These are phyloP conservation scores for Chenopodium suecicum DNA, from an alignment of 148 eudicot genomes.

Conservation along the genomic window DNA sequence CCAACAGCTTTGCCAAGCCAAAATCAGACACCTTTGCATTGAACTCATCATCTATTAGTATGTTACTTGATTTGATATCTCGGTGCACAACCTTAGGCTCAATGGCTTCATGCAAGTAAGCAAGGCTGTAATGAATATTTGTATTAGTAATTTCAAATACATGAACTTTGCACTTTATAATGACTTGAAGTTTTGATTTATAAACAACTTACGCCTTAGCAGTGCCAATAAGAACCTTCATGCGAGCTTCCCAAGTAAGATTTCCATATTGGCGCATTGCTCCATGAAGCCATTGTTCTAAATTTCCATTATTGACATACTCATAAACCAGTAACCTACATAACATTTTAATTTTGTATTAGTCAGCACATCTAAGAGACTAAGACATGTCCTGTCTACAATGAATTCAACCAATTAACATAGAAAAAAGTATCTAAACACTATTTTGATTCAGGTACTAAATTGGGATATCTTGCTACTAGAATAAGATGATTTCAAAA, in stretches of 20 bases:
- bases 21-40: conserved; percentile 92
- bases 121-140: conserved; percentile 57
- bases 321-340: conserved; percentile 82
- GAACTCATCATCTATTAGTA: conserved; percentile 75
- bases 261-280: conserved; percentile 73
- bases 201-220: conserved; percentile 81
- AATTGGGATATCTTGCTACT: not conserved
- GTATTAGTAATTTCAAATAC: not conserved
- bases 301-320: conserved; percentile 87
- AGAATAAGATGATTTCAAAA: not conserved
- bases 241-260: conserved; percentile 97
- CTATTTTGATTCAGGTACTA: not conserved
- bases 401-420: conserved; percentile 1
- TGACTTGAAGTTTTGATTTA: not conserved
- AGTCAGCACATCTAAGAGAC: not conserved
- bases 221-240: conserved; percentile 83
- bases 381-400: not conserved
- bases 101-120: conserved; percentile 92
- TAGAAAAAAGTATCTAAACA: not conserved
- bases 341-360: not conserved
- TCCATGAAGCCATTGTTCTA: conserved; percentile 98
- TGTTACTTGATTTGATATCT: conserved; percentile 94
- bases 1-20: conserved; percentile 93
- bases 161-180: not conserved
- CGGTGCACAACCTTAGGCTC: conserved; percentile 98